phyloP scores from a whole-genome alignment of 345 rosid species.

The Citrus glauca region DNA sequence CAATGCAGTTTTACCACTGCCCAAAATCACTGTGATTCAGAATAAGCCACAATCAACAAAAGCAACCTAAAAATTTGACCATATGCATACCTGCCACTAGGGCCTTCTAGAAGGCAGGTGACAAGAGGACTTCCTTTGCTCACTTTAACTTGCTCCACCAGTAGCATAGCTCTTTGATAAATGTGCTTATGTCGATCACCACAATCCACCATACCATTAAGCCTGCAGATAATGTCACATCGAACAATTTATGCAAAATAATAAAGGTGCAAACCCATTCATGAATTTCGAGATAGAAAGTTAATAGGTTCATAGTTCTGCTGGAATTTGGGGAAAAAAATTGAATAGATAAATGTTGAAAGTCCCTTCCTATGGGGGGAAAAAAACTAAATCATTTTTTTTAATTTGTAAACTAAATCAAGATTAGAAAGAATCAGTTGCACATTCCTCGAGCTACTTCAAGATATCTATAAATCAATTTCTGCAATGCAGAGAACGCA shows the following conservation, averaged over 20 bases:
- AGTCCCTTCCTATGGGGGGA: not conserved
- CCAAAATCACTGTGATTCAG: slow-evolving; percentile 17
- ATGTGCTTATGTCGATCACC: slow-evolving; percentile 78
- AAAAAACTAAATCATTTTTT: not conserved
- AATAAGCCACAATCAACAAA: slow-evolving; percentile 12
- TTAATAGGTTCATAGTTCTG: not conserved
- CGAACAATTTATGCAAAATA: slow-evolving; percentile 15
- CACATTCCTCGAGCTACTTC: not conserved
- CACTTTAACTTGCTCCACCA: slow-evolving; percentile 97
- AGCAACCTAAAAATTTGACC: not conserved
- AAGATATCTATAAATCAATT: not conserved
- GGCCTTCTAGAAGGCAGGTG: slow-evolving; percentile 93
- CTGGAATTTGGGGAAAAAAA: not conserved
- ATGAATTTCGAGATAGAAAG: not conserved
- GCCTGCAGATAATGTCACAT: slow-evolving; percentile 36
- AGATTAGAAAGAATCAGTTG: not conserved
- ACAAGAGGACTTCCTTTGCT: slow-evolving; percentile 94
- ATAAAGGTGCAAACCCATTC: not conserved
- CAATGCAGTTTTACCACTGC: slow-evolving; percentile 96
- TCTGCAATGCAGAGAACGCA: not conserved
- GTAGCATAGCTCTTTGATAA: slow-evolving; percentile 80
- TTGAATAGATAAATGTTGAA: no score
- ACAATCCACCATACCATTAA: slow-evolving; percentile 90
- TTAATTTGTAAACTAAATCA: no score
- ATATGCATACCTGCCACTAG: slow-evolving; percentile 73